Conservation (phyloP, 345 rosid genomes). For the Aurinia saxatilis region DNA sequence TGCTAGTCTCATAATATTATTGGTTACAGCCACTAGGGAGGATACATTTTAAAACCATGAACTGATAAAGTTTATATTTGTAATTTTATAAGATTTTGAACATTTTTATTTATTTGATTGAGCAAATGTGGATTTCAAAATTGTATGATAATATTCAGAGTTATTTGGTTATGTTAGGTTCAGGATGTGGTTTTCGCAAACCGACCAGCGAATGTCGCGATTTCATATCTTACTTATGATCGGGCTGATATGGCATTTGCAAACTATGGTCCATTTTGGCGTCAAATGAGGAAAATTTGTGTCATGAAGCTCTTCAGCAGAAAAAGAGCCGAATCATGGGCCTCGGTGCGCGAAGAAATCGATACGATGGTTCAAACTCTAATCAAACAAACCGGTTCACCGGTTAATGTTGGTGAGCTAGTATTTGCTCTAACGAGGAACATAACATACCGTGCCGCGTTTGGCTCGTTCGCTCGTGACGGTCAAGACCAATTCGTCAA, state of each 20-base stretch:
- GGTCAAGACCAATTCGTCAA: conserved; percentile 63
- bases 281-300: conserved; percentile 86
- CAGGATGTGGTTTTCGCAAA: conserved; percentile 65
- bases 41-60: not conserved
- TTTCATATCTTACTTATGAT: conserved; percentile 58
- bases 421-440: conserved; percentile 60
- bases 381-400: conserved; percentile 29
- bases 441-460: conserved; percentile 78
- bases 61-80: not conserved
- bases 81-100: not conserved
- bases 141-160: not conserved
- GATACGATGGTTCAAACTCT: conserved; percentile 35
- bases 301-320: conserved; percentile 78
- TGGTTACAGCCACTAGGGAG: not conserved
- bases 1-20: no score
- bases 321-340: conserved; percentile 85
- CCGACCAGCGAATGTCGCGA: conserved; percentile 68
- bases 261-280: conserved; percentile 88
- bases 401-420: conserved; percentile 62
- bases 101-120: not conserved
- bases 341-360: conserved; percentile 78
- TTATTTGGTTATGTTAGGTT: conserved; percentile 1
- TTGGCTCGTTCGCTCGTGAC: conserved; percentile 51
- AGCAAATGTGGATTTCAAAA: not conserved
- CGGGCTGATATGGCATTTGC: conserved; percentile 96